A percentile compares a stretch with the other conserved stretches of the same genome.
These are phyloP conservation scores for Colletotrichum tofieldiae DNA, from an alignment of 2,329 filamentous ascomycete species.

Conservation along the genomic window DNA sequence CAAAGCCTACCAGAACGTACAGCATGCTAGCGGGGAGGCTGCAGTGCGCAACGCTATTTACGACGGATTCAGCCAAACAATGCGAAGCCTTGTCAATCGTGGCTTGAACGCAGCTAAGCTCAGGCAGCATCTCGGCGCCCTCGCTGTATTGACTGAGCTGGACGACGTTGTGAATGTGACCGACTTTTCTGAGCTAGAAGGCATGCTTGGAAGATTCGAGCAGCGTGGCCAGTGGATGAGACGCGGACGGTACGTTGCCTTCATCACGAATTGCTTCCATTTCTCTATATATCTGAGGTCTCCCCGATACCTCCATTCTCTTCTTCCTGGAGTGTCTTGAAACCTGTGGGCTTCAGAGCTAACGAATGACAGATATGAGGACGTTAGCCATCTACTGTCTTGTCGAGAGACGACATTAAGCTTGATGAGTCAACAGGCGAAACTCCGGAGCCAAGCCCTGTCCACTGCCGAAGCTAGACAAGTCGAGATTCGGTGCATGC, in stretches of 20 bases:
- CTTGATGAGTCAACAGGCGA: constrained; percentile 79
- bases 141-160: constrained; percentile 85
- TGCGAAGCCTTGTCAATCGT: constrained; percentile 68
- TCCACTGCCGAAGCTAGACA: constrained; percentile 76
- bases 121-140: constrained; percentile 70
- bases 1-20: constrained; percentile 84
- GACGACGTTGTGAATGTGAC: constrained; percentile 80
- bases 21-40: constrained; percentile 72
- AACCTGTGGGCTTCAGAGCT: neutral
- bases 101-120: constrained; percentile 67
- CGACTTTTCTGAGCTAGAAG: constrained; percentile 72
- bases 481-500: constrained; percentile 82
- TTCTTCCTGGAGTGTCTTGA: neutral
- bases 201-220: constrained; percentile 75
- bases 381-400: constrained; percentile 85
- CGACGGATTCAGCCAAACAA: constrained; percentile 73
- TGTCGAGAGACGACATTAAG: constrained; percentile 88
- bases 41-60: constrained; percentile 73
- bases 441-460: constrained; percentile 74
- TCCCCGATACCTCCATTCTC: too few species aligned
- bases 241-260: constrained; percentile 77
- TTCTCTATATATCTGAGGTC: neutral
- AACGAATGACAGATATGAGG: constrained; percentile 72
- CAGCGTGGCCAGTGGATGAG: constrained; percentile 84
- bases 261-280: constrained; percentile 31